Conservation (phyloP, 140 eudicot genomes). For the Oenanthe javanica region DNA sequence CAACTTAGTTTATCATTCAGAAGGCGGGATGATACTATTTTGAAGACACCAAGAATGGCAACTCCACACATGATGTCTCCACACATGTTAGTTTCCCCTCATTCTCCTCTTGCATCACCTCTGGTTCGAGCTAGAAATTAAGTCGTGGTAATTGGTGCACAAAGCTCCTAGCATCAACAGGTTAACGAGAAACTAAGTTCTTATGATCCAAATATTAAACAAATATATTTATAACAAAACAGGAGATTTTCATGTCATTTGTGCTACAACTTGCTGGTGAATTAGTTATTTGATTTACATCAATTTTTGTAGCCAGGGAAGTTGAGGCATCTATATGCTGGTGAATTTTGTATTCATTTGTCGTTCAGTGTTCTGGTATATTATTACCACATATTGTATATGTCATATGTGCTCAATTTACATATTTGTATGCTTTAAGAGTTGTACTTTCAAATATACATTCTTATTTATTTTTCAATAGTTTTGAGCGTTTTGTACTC, state of each 20-base stretch:
- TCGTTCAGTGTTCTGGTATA: background rate
- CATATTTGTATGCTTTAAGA: background rate
- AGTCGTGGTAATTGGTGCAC: background rate
- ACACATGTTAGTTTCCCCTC: constrained; percentile 41
- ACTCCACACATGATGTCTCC: constrained; percentile 32
- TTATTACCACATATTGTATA: background rate
- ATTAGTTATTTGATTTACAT: background rate
- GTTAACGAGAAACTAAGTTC: background rate
- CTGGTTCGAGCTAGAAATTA: constrained; percentile 3
- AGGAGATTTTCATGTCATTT: background rate
- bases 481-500: background rate
- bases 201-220: background rate
- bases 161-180: background rate
- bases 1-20: constrained; percentile 53
- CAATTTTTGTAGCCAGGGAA: background rate
- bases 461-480: background rate
- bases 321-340: background rate
- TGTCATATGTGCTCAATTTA: background rate
- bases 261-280: constrained; percentile 4
- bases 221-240: background rate
- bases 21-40: constrained; percentile 40
- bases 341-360: background rate
- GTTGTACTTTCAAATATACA: background rate
- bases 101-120: constrained; percentile 17
- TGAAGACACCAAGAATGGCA: constrained; percentile 20